Evolutionary conservation across 257 asterid genomes (phyloP), one percentile per base, ranked within the genome.

Genomic region (Solanum gracilifrons): DNA sequence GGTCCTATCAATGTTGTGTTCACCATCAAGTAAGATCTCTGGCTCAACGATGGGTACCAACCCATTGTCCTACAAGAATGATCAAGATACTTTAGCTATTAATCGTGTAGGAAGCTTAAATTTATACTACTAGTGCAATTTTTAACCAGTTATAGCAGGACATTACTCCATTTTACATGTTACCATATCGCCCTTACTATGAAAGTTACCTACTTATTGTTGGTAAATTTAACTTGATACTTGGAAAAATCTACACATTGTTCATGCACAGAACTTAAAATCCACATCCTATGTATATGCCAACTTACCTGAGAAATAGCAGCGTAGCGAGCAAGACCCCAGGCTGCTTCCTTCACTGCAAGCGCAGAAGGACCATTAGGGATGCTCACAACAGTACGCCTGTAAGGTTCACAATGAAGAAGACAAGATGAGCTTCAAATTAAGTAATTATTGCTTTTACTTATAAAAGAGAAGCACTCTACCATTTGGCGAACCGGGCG

Each of bases 271-370:
- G 35, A 79, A 43, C 25, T 25, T 79, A 13, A 7, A 39, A 15
- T 77, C 85, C 5, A 9, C 39, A 7, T 46, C 39, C 9, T 46
- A 27, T 46, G 58, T 79, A 41, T 9, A 5, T n/a, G 25, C 25
- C 51, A 55, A 69, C 25, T 46, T 87, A 92, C 98, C 90, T 94
- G 98, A 18, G 97, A 95, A 87, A 95, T 94, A 77, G 96, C 94
- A 46, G 97, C 98, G 72, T 93, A 95, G 89, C 96, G 92, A 58
- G 98, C 97, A 74, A 95, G 97, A 83, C 97, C 97, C 98, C 98
- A 95, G 6, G 98, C 98, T 27, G 97, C 98, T 88, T 95, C 98
- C 88, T 95, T 94, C 71, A 94, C 95, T 4, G 98, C 98, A 66
- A 95, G 91, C 29, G 92, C 98, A 27, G 97, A 89, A 64, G 97